Base-by-base conservation (phyloP, 192 early-diverging fungal genomes). In the Coemansia sp. region DNA sequence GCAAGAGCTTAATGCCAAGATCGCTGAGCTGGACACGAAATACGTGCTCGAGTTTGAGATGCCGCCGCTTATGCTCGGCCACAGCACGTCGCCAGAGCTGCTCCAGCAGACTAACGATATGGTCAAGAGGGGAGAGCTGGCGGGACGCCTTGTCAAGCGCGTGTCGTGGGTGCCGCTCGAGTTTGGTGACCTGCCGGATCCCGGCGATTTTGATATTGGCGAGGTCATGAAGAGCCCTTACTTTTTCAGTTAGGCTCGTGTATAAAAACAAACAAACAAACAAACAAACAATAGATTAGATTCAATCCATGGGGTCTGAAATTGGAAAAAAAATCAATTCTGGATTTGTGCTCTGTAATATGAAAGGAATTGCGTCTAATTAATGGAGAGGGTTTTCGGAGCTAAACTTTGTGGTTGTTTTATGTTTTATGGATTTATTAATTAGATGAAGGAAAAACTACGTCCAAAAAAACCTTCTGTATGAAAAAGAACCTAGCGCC, bases 201-300 rank as follows among this genome's bases (percentile, higher is more conserved):
- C 87, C 42, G 96, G 96, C 57, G 85, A 90, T 21, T 94, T 99
- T 83, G 86, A 96, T 75, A 85, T 99, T 37, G 67, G 83, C 36
- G 73, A 86, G 65, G 94, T 99, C 2, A 85, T 83, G 64, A 80
- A 91, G 13, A 93, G 91, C 43, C 82, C 80, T 16, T 99, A 97
- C 77, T 99, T 99, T 65, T 99, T 99, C 85, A 90, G 94, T 64
- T 99, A 56, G 53, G 8, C 21, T 11, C 31, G 31, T 1, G 31
- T 31, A 31, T 23, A 28, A 16, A 43, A 43, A 43, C 1, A 1
- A 31, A 3, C 43, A 45, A 45, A 45, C n/a, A 45, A 18, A 45
- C 6, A 45, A 10, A 45, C 18, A 20, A n/a, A n/a, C n/a, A 18
- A 43, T 39, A 39, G 38, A 39, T 39, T 39, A 39, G 38, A 39